These are phyloP conservation scores for Sclerotinia sclerotiorum DNA, from an alignment of 2,329 filamentous ascomycete species.

Conservation along the genomic window DNA sequence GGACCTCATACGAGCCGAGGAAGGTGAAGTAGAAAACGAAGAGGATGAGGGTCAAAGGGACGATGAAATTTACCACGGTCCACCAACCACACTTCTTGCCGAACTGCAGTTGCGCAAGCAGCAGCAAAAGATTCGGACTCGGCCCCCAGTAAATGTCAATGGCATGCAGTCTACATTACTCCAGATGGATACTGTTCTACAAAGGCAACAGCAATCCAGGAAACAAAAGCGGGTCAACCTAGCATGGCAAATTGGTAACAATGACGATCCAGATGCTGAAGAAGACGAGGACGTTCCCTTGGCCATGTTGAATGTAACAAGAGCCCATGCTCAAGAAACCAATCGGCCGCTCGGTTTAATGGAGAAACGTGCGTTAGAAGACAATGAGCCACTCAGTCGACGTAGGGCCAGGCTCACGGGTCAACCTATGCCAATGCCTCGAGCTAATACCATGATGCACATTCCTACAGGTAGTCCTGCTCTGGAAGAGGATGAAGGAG, in stretches of 20 bases:
- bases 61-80: constrained; percentile 60
- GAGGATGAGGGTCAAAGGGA: constrained; percentile 46
- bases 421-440: constrained; percentile 27
- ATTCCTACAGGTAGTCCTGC: constrained; percentile 29
- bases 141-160: constrained; percentile 62
- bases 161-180: constrained; percentile 91
- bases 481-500: constrained; percentile 50
- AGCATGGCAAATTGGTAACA: constrained; percentile 78
- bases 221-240: constrained; percentile 76
- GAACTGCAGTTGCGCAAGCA: constrained; percentile 90
- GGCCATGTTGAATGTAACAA: constrained; percentile 70
- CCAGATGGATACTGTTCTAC: constrained; percentile 85
- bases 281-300: constrained; percentile 85
- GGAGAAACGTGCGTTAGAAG: constrained; percentile 81
- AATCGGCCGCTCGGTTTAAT: constrained; percentile 71
- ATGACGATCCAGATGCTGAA: constrained; percentile 49
- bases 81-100: constrained; percentile 86
- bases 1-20: constrained; percentile 25
- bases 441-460: constrained; percentile 37
- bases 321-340: constrained; percentile 47
- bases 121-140: constrained; percentile 78
- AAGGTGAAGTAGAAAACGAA: constrained; percentile 46
- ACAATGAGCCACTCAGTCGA: constrained; percentile 70
- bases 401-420: constrained; percentile 39
- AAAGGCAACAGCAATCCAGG: constrained; percentile 75